Percentiles rank a stretch among this genome's conserved stretches.
Conservation (phyloP, 2,329 filamentous ascomycete genomes). For the Phaeosphaeriaceae sp. region DNA sequence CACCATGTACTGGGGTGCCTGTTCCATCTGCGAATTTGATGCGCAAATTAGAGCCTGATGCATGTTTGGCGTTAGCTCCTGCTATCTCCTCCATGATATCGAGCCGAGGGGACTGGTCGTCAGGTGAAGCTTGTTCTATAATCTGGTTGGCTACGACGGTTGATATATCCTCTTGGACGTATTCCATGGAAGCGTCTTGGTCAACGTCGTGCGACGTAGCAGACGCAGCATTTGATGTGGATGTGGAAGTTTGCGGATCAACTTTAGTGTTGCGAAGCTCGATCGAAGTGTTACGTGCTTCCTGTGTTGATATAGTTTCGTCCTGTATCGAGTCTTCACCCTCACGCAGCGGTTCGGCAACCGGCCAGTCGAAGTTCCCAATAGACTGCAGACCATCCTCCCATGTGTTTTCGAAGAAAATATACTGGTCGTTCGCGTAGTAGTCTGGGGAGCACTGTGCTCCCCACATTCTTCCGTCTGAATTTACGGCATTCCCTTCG, state of each 20-base stretch:
- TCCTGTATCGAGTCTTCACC: neutral
- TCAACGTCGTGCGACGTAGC: no score
- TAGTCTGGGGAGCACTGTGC: neutral
- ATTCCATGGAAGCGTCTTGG: neutral
- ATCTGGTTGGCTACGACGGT: no score
- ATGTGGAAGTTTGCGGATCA: no score
- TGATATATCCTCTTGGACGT: neutral
- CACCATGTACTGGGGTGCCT: no score
- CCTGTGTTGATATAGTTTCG: neutral
- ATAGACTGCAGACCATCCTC: slow-evolving; percentile 29
- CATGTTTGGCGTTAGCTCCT: neutral
- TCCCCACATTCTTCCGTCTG: slow-evolving; percentile 11
- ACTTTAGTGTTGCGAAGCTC: no score
- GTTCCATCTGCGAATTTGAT: no score
- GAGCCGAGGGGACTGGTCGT: no score
- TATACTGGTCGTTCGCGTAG: slow-evolving; percentile 11
- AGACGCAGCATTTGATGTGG: no score
- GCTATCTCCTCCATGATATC: neutral
- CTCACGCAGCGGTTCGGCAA: neutral
- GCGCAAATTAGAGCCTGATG: no score
- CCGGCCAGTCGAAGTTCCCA: slow-evolving; percentile 32
- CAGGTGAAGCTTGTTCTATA: no score
- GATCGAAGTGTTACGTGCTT: neutral
- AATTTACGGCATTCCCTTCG: neutral
- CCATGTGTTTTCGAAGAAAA: slow-evolving; percentile 18